Evolutionary conservation across 169 alveolate genomes (phyloP).

Genomic region (Blepharisma undulans): DNA sequence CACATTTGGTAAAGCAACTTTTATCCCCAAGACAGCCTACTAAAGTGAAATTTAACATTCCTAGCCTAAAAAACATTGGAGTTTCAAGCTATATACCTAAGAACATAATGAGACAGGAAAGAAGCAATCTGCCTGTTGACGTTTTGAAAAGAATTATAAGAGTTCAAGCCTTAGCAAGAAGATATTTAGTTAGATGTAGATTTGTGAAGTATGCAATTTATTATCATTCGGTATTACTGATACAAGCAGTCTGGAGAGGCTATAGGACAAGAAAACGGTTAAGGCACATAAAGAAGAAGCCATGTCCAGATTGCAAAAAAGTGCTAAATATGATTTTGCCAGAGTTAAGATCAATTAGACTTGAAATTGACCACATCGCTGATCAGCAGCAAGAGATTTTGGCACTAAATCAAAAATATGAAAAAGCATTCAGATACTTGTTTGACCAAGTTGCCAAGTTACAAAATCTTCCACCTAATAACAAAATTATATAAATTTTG

Average conservation of each 20-base stretch:
- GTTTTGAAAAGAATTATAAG: neutral
- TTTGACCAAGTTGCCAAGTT: slow-evolving; percentile 15
- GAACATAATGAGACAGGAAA: neutral
- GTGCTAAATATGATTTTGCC: slow-evolving; percentile 23
- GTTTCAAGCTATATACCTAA: neutral
- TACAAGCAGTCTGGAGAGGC: slow-evolving; percentile 12
- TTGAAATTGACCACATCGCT: neutral
- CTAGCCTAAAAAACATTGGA: neutral
- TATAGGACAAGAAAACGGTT: neutral
- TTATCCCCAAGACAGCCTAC: neutral
- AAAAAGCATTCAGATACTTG: slow-evolving; percentile 7
- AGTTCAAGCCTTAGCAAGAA: slow-evolving; percentile 17
- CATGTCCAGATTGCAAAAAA: slow-evolving; percentile 24
- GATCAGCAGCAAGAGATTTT: neutral
- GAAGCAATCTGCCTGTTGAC: neutral
- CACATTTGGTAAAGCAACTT: neutral
- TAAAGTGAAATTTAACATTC: neutral
- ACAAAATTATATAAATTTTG: neutral
- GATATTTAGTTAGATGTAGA: neutral
- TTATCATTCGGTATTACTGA: neutral
- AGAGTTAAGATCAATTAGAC: neutral
- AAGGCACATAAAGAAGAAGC: neutral
- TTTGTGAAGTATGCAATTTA: neutral
- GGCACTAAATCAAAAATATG: neutral
- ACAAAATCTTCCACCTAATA: neutral